Conservation (phyloP, 768 basidiomycete genomes). For the Krasilnikovozyma curviuscula region DNA sequence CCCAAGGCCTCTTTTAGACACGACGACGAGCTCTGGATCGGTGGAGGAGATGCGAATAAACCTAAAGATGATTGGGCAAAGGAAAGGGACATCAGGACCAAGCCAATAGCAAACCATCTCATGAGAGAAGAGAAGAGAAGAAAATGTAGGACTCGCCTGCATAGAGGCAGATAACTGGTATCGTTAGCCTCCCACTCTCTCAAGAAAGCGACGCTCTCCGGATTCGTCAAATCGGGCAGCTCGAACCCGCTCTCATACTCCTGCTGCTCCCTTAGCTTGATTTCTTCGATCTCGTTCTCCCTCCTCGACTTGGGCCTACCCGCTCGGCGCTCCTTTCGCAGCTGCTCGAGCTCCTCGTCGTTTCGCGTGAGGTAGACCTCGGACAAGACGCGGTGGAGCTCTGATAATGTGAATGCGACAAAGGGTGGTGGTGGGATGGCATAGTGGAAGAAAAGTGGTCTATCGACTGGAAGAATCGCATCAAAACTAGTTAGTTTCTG, state of each 20-base stretch:
- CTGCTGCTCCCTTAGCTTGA: constrained; percentile 17
- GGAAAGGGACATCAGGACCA: too few relatives aligned
- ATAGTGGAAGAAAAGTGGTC: constrained; percentile 25
- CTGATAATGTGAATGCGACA: constrained; percentile 16
- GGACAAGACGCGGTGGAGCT: constrained; percentile 19
- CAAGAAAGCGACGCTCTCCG: constrained; percentile 19
- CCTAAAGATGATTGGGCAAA: too few relatives aligned
- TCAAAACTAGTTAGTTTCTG: background rate
- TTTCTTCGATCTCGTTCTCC: constrained; percentile 22
- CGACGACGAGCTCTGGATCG: constrained; percentile 5
- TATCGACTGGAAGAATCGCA: constrained; percentile 17
- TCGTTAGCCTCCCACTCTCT: constrained; percentile 20
- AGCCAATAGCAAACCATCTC: too few relatives aligned
- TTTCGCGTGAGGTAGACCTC: constrained; percentile 23
- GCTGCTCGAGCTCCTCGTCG: constrained; percentile 19
- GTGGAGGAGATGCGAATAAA: constrained; percentile 7
- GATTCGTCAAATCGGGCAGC: constrained; percentile 25
- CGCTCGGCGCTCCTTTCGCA: constrained; percentile 18
- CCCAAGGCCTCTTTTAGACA: background rate
- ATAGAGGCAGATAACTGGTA: constrained; percentile 9
- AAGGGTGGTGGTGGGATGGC: constrained; percentile 20
- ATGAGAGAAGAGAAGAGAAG: too few relatives aligned
- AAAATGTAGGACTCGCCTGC: too few relatives aligned
- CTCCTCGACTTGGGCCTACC: constrained; percentile 24
- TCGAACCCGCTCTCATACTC: constrained; percentile 26